Percentiles rank a stretch among this genome's conserved stretches.
Evolutionary conservation across 2,329 filamentous ascomycete species (phyloP).

Genomic region (Fusarium austroafricanum): DNA sequence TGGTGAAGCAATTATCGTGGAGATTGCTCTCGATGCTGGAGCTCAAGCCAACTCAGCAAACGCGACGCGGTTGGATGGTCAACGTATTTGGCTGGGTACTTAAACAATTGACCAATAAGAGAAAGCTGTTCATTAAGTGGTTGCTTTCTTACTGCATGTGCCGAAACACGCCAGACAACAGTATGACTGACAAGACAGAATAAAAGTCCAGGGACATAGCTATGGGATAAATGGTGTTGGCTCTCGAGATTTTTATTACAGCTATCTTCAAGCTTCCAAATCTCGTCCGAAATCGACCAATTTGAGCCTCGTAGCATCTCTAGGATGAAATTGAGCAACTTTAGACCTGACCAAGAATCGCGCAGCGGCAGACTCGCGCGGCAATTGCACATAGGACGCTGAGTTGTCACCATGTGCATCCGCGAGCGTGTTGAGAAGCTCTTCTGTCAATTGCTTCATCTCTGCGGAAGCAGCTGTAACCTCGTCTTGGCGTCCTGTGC

Average conservation of each 20-base stretch:
- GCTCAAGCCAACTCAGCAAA: slow-evolving; percentile 44
- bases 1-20: slow-evolving; percentile 37
- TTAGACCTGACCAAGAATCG: slow-evolving; percentile 74
- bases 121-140: slow-evolving; percentile 30
- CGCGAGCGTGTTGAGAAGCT: slow-evolving; percentile 68
- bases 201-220: neutral
- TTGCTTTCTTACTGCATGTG: slow-evolving; percentile 28
- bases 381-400: slow-evolving; percentile 68
- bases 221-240: neutral
- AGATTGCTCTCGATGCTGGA: slow-evolving; percentile 23
- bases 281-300: slow-evolving; percentile 74
- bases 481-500: slow-evolving; percentile 56
- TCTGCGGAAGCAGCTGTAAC: slow-evolving; percentile 64
- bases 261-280: slow-evolving; percentile 61
- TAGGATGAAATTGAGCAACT: slow-evolving; percentile 74
- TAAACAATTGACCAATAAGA: slow-evolving; percentile 47
- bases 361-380: slow-evolving; percentile 70
- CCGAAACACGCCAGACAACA: neutral
- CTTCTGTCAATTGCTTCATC: slow-evolving; percentile 70
- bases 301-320: slow-evolving; percentile 68
- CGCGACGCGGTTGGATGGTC: slow-evolving; percentile 47
- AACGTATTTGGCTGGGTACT: slow-evolving; percentile 32
- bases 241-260: neutral
- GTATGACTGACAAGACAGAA: neutral
- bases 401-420: slow-evolving; percentile 66